Base-by-base conservation (phyloP, 495 filamentous ascomycete species). In the Tuber microsphaerosporum region DNA sequence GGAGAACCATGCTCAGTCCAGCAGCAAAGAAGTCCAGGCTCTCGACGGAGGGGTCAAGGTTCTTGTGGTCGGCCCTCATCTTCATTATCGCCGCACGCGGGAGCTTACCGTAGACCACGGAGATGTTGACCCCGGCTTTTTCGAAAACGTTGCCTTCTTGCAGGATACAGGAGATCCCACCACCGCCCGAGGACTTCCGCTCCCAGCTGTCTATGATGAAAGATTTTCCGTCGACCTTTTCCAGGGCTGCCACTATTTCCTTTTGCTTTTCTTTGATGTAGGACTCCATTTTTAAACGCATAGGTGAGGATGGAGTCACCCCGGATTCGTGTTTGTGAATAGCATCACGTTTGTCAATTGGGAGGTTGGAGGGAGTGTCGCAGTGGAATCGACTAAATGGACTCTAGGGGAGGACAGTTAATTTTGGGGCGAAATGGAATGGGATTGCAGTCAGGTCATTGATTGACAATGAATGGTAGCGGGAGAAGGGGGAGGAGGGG, bases 91-190 rank as follows among this genome's bases (percentile, higher is more conserved):
- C 96, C 0, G 93, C 87, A 72, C 92, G 90, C 17, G 95, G 94
- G 20, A 99, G 87, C 48, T 91, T 92, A 75, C 95, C 96, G 81
- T 99, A 97, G 31, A 99, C 95, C 69, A 97, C 89, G 69, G 92
- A 94, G 77, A 93, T 94, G 80, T 96, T 97, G 68, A 98, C 96
- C 20, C 95, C 95, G 48, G 94, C 95, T 85, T 99, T 99, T 85
- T 99, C 95, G 83, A 98, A 99, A 44, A 98, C 93, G 72, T 95
- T 92, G 48, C 96, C 94, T 74, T 97, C 92, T 83, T 99, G 95
- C 44, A 98, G 87, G 16, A 98, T 94, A 84, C 94, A 97, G 8
- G 93, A 96, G 74, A 94, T 92, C 31, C 91, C 91, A 37, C 91
- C 91, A 56, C 95, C 95, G 45, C 88, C 88, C 70, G 94, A 94